These are phyloP conservation scores for Talinum fruticosum DNA, from an alignment of 148 eudicot genomes.

Conservation along the genomic window DNA sequence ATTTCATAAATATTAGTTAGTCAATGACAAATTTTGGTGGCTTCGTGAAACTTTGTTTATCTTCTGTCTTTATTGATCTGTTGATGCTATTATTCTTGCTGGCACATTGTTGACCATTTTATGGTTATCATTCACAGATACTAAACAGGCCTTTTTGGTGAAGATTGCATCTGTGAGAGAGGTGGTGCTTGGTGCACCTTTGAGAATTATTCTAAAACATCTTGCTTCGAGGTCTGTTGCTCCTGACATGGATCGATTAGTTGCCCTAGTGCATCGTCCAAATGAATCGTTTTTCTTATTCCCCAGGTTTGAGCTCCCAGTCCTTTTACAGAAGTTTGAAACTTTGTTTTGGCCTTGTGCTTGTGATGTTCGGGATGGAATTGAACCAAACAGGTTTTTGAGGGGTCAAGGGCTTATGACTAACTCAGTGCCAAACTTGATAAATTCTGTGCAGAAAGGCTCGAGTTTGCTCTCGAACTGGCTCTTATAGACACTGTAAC, in stretches of 20 bases:
- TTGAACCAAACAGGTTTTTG: not conserved
- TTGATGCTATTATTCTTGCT: not conserved
- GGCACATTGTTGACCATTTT: slow-evolving; percentile 20
- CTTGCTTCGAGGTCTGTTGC: slow-evolving; percentile 70
- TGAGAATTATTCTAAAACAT: slow-evolving; percentile 68
- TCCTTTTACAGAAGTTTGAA: not conserved
- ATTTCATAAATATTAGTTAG: not conserved
- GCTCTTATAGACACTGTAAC: not conserved
- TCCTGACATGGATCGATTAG: slow-evolving; percentile 46
- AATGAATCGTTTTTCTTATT: slow-evolving; percentile 82
- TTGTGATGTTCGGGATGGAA: not conserved
- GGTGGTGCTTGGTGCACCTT: slow-evolving; percentile 90
- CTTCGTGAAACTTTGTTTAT: slow-evolving; percentile 3
- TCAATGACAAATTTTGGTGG: not conserved
- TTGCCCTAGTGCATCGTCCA: slow-evolving; percentile 92
- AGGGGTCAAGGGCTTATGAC: not conserved
- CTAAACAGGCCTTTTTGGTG: slow-evolving; percentile 49
- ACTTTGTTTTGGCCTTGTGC: not conserved
- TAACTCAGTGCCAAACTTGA: slow-evolving; percentile 1
- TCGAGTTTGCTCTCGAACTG: not conserved
- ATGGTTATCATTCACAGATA: slow-evolving; percentile 42
- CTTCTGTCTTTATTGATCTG: not conserved
- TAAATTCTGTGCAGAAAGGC: not conserved
- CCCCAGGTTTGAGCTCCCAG: slow-evolving; percentile 56
- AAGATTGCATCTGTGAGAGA: slow-evolving; percentile 93